phyloP scores from a whole-genome alignment of 768 basidiomycete genomes.

The Astraeus odoratus region DNA sequence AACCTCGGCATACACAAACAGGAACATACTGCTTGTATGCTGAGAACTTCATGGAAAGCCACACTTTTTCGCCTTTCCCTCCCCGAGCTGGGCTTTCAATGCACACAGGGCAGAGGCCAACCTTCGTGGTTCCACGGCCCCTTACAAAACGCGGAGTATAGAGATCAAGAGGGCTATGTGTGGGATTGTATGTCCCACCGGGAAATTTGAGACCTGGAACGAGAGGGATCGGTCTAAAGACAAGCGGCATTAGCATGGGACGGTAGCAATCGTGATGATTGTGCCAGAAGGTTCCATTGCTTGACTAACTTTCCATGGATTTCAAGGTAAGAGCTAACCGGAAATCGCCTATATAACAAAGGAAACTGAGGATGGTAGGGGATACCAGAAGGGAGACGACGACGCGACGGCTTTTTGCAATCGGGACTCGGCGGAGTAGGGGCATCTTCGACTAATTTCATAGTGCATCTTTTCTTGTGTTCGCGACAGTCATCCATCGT shows the following conservation, averaged over 20 bases:
- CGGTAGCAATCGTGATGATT: background rate
- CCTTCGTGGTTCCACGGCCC: constrained; percentile 60
- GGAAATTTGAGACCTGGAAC: constrained; percentile 16
- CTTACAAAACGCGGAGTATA: constrained; percentile 76
- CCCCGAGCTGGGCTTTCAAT: constrained; percentile 52
- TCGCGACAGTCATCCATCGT: background rate
- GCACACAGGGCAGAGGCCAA: constrained; percentile 76
- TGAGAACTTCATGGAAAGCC: constrained; percentile 75
- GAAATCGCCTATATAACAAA: constrained; percentile 66
- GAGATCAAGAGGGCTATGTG: constrained; percentile 55
- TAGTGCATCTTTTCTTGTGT: constrained; percentile 9
- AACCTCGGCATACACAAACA: background rate
- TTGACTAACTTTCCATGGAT: constrained; percentile 32
- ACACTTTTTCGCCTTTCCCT: constrained; percentile 55
- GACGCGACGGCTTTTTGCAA: constrained; percentile 15
- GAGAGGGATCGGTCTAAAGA: constrained; percentile 14
- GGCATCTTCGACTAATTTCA: background rate
- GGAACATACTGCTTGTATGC: constrained; percentile 70
- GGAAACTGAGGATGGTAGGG: constrained; percentile 44
- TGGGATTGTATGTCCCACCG: constrained; percentile 50
- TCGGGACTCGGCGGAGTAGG: constrained; percentile 1
- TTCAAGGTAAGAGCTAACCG: constrained; percentile 50
- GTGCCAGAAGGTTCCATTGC: background rate
- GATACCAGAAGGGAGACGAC: constrained; percentile 47
- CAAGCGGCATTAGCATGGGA: background rate